phyloP scores from a whole-genome alignment of 2,329 filamentous ascomycete species.

The Leptoxyphium fumago region DNA sequence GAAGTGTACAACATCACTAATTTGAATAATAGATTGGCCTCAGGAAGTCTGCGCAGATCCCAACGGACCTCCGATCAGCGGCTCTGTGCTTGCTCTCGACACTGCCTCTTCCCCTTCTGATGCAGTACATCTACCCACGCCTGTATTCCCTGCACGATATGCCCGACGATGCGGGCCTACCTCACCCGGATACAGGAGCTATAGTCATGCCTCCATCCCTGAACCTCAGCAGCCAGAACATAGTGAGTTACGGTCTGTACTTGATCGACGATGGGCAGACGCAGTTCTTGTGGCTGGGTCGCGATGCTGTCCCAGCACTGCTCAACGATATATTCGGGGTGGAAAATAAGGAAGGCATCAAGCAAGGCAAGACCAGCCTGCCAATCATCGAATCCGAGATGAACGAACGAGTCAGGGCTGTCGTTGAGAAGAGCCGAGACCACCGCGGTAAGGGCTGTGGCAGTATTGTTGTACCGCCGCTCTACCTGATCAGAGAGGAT shows the following conservation, averaged over 20 bases:
- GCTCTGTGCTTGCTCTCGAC: slow-evolving; percentile 91
- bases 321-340: slow-evolving; percentile 82
- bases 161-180: slow-evolving; percentile 81
- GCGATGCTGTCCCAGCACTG: slow-evolving; percentile 81
- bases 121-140: slow-evolving; percentile 64
- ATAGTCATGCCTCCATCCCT: slow-evolving; percentile 72
- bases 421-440: slow-evolving; percentile 84
- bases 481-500: slow-evolving; percentile 90
- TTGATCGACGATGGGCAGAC: slow-evolving; percentile 95
- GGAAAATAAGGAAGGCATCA: slow-evolving; percentile 66
- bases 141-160: slow-evolving; percentile 82
- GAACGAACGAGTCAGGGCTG: slow-evolving; percentile 81
- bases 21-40: slow-evolving; percentile 44
- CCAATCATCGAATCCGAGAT: slow-evolving; percentile 90
- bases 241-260: slow-evolving; percentile 84
- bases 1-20: neutral
- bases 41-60: slow-evolving; percentile 84
- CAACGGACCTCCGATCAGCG: slow-evolving; percentile 82
- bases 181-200: slow-evolving; percentile 72
- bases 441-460: slow-evolving; percentile 76
- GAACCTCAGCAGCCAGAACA: slow-evolving; percentile 76
- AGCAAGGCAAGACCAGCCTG: slow-evolving; percentile 77
- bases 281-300: slow-evolving; percentile 92
- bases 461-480: slow-evolving; percentile 79
- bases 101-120: slow-evolving; percentile 72